phyloP scores from a whole-genome alignment of 75 land plant genomes.

The Gnetum montanum region DNA sequence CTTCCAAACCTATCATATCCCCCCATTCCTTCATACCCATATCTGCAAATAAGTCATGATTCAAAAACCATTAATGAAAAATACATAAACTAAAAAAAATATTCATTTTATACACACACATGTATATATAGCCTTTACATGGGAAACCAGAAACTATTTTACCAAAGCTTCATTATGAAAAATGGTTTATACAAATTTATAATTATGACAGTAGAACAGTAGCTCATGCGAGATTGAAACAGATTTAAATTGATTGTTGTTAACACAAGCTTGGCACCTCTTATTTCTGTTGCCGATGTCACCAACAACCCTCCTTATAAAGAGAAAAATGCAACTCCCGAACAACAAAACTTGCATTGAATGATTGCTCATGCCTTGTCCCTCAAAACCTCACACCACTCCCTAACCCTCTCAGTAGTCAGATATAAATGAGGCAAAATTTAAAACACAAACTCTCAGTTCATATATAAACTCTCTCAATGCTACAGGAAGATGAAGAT shows the following conservation, averaged over 20 bases:
- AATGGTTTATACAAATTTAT: not conserved
- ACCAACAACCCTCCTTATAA: constrained; percentile 6
- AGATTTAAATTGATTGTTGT: constrained; percentile 3
- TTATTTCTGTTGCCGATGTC: constrained; percentile 14
- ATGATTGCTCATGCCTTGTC: constrained; percentile 3
- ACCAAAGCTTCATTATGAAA: not conserved
- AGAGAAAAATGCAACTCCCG: constrained; percentile 4
- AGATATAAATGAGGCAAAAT: constrained; percentile 4
- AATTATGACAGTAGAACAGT: not conserved
- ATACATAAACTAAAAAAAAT: not conserved
- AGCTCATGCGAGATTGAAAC: constrained; percentile 1
- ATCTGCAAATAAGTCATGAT: constrained; percentile 17
- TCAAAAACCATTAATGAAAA: not conserved
- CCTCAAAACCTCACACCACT: constrained; percentile 2
- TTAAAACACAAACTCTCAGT: not conserved
- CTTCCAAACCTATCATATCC: constrained; percentile 44
- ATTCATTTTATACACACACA: constrained; percentile 1
- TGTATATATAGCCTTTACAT: not conserved
- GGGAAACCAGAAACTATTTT: not conserved
- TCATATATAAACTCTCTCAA: not conserved
- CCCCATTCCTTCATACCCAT: constrained; percentile 41
- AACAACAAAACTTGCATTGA: constrained; percentile 4
- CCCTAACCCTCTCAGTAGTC: constrained; percentile 7
- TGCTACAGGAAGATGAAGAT: not conserved
- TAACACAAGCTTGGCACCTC: constrained; percentile 31